Percentiles rank a stretch among this genome's conserved stretches.
phyloP scores from a whole-genome alignment of 1,284 basidiomycete species.

The Microstroma glucosiphilum region DNA sequence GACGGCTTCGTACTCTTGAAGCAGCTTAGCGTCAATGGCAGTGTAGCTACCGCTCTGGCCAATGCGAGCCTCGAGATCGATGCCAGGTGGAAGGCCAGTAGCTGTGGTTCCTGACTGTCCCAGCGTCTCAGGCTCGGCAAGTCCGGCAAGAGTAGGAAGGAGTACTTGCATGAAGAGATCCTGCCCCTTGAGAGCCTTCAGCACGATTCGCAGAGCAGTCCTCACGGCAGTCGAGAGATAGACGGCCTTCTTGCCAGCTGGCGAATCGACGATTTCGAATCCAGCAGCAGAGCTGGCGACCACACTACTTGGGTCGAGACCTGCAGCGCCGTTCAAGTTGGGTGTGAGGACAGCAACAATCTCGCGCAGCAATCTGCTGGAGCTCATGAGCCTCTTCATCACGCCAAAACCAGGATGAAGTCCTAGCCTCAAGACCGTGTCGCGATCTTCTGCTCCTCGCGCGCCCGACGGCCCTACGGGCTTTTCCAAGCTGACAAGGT shows the following conservation, averaged over 20 bases:
- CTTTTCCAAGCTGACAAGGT: conserved; percentile 56
- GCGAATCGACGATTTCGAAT: conserved; percentile 55
- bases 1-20: conserved; percentile 68
- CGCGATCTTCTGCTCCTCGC: conserved; percentile 31
- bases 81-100: conserved; percentile 8
- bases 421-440: conserved; percentile 50
- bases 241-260: conserved; percentile 57
- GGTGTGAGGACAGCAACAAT: conserved; percentile 65
- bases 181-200: conserved; percentile 76
- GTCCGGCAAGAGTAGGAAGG: conserved; percentile 68
- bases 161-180: conserved; percentile 83
- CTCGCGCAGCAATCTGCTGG: conserved; percentile 64
- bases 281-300: conserved; percentile 21
- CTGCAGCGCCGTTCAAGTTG: conserved; percentile 15
- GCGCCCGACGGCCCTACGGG: conserved; percentile 13
- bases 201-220: conserved; percentile 73
- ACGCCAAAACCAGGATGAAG: conserved; percentile 84
- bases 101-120: background rate
- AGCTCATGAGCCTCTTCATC: conserved; percentile 70
- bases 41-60: conserved; percentile 56
- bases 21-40: conserved; percentile 65
- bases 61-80: conserved; percentile 28
- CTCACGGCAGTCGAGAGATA: conserved; percentile 68
- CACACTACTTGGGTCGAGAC: background rate
- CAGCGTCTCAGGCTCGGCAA: conserved; percentile 53